These are phyloP conservation scores for Alternaria atra DNA, from an alignment of 2,329 filamentous ascomycete genomes.

Conservation along the genomic window DNA sequence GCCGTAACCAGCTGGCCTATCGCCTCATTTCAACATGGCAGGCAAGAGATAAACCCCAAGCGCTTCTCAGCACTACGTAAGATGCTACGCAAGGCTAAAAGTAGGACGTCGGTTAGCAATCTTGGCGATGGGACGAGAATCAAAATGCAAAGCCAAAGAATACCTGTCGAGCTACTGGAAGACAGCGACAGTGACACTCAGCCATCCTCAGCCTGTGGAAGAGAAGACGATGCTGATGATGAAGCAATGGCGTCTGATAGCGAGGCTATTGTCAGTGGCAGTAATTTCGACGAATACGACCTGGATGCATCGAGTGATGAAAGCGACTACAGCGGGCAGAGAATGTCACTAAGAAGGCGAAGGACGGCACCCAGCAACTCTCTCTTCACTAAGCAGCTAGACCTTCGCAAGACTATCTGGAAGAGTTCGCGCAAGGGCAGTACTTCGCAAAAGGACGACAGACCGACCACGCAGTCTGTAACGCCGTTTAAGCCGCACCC, in stretches of 20 bases:
- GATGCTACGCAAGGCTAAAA: constrained; percentile 69
- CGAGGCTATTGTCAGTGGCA: constrained; percentile 40
- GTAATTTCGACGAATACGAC: constrained; percentile 47
- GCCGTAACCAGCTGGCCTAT: constrained; percentile 61
- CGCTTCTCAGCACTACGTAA: constrained; percentile 68
- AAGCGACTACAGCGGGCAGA: constrained; percentile 23
- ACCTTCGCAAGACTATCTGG: constrained; percentile 41
- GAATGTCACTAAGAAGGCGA: constrained; percentile 26
- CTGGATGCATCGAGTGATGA: constrained; percentile 46
- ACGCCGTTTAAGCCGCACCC: constrained; percentile 39
- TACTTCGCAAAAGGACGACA: constrained; percentile 16
- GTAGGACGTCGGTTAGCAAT: constrained; percentile 58
- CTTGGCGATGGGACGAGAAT: constrained; percentile 68
- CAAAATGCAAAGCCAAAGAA: constrained; percentile 78
- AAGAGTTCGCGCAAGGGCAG: constrained; percentile 28
- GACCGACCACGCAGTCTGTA: constrained; percentile 29
- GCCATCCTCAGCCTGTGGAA: constrained; percentile 22
- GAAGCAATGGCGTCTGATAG: constrained; percentile 44
- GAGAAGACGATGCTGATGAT: constrained; percentile 33
- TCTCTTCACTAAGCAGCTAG: constrained; percentile 38
- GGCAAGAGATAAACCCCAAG: constrained; percentile 53
- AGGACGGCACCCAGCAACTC: constrained; percentile 36
- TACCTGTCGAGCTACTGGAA: constrained; percentile 67
- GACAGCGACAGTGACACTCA: constrained; percentile 50
- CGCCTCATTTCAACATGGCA: constrained; percentile 61